Conservation (phyloP, 768 basidiomycete genomes). For the Gelatoporia subvermispora region DNA sequence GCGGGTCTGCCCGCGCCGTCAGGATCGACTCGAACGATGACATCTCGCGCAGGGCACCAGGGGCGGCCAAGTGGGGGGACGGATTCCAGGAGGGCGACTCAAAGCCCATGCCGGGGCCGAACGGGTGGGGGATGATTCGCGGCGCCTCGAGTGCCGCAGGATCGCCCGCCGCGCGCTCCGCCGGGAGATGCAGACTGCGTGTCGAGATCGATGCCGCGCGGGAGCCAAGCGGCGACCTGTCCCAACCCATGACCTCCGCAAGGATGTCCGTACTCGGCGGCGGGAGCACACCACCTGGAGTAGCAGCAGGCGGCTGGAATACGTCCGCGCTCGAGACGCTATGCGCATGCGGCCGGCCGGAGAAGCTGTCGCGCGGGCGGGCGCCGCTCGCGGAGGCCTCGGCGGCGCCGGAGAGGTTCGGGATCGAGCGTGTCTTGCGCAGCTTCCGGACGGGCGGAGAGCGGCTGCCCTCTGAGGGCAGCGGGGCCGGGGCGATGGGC, state of each 20-base stretch:
- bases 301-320: constrained; percentile 33
- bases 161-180: not conserved
- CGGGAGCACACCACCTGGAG: constrained; percentile 22
- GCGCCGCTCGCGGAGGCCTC: not conserved
- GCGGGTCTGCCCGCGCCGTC: constrained; percentile 58
- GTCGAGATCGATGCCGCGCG: constrained; percentile 24
- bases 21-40: constrained; percentile 82
- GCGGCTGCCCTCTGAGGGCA: constrained; percentile 18
- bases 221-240: constrained; percentile 33
- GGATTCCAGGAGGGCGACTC: constrained; percentile 51
- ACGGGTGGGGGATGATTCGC: constrained; percentile 45
- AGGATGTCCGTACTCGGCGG: constrained; percentile 49
- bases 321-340: constrained; percentile 73
- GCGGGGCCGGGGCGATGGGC: not conserved
- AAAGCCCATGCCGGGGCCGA: constrained; percentile 59
- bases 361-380: constrained; percentile 17
- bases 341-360: constrained; percentile 68
- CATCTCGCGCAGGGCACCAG: constrained; percentile 69
- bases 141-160: not conserved
- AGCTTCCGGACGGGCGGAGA: constrained; percentile 48
- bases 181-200: constrained; percentile 24
- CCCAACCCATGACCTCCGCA: constrained; percentile 63
- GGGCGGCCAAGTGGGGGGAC: constrained; percentile 27
- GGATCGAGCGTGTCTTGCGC: constrained; percentile 72
- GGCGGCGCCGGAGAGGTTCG: constrained; percentile 38